Percentiles rank a stretch among this genome's conserved stretches.
Evolutionary conservation across 78 protist genomes (phyloP).

Genomic region (Acrasis kona): DNA sequence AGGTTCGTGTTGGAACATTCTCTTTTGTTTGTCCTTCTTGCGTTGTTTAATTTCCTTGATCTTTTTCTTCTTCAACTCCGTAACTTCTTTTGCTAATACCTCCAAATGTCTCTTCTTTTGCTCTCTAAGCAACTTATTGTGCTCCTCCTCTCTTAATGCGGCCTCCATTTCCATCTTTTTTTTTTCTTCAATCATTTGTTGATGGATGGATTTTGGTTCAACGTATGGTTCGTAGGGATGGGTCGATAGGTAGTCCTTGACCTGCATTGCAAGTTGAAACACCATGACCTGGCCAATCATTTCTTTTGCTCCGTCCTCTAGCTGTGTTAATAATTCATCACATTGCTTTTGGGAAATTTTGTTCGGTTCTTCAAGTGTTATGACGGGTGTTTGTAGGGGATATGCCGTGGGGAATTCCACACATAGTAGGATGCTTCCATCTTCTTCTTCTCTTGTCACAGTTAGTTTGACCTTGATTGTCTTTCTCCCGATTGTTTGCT

Average conservation of each 20-base stretch:
- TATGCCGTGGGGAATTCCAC: not conserved
- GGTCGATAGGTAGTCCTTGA: not conserved
- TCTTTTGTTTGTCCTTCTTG: no score
- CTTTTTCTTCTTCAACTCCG: not conserved
- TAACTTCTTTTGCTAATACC: not conserved
- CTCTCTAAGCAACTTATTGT: not conserved
- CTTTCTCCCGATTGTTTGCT: no score
- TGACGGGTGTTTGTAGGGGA: not conserved
- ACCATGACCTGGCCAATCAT: not conserved
- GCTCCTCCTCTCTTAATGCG: not conserved
- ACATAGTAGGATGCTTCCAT: not conserved
- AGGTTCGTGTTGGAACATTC: no score
- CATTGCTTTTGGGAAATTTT: not conserved
- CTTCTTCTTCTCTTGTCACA: no score
- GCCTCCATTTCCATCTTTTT: not conserved
- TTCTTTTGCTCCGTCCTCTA: not conserved
- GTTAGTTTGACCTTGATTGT: no score
- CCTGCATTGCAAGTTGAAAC: not conserved
- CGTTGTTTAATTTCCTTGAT: not conserved
- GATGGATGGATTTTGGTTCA: not conserved
- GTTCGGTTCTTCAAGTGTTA: not conserved
- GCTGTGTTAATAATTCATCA: not conserved
- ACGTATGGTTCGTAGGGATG: not conserved
- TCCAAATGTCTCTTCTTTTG: not conserved
- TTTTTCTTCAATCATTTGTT: constrained; percentile 9